Evolutionary conservation across 257 asterid species (phyloP).

Genomic region (Ligustrum vulgare): DNA sequence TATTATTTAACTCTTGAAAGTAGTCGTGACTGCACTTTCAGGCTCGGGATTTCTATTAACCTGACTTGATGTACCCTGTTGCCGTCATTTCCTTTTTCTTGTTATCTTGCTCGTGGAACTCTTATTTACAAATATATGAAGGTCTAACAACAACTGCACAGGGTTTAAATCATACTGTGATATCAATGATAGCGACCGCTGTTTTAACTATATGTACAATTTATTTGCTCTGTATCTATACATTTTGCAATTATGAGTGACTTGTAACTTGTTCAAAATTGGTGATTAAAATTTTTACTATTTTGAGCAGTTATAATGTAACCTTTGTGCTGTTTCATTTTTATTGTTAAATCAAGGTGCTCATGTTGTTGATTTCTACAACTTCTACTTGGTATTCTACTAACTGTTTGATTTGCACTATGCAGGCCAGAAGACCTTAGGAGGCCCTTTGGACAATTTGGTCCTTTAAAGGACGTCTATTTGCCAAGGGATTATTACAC

Average conservation of each 20-base stretch:
- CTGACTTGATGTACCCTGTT: background rate
- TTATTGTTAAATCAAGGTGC: background rate
- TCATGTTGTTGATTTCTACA: background rate
- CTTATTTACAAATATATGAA: too few relatives aligned
- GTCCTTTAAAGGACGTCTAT: constrained; percentile 82
- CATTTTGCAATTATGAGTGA: background rate
- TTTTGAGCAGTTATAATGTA: background rate
- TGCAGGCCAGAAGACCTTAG: constrained; percentile 83
- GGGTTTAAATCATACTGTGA: background rate
- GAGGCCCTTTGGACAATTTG: constrained; percentile 86
- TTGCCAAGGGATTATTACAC: constrained; percentile 90
- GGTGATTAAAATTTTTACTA: background rate
- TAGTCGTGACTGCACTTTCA: background rate
- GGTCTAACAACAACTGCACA: background rate
- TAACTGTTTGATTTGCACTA: constrained; percentile 8
- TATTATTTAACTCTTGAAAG: background rate
- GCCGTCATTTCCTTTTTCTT: background rate
- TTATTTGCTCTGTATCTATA: background rate
- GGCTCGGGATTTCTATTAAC: background rate
- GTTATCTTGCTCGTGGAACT: background rate
- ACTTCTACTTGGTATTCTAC: background rate
- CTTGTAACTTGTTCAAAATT: background rate
- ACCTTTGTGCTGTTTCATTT: background rate
- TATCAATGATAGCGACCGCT: background rate
- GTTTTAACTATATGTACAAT: background rate